phyloP scores from a whole-genome alignment of 1,284 basidiomycete species.

The Sanghuangporus baumii region DNA sequence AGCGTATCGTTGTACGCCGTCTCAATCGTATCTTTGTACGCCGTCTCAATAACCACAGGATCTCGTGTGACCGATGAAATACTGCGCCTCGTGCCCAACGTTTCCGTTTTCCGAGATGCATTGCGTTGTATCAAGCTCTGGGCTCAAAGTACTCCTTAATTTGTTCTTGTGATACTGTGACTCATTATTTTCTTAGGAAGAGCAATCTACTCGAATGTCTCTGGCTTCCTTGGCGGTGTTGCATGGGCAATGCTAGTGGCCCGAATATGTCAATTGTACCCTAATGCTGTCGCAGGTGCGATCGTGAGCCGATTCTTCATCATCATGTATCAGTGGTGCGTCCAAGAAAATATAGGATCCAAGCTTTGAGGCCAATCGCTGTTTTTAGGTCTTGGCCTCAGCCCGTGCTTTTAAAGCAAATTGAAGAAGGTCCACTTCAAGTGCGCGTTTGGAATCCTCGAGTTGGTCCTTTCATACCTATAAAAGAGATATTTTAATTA shows the following conservation, averaged over 20 bases:
- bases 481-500: background rate
- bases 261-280: constrained; percentile 97
- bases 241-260: constrained; percentile 99
- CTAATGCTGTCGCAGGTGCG: constrained; percentile 89
- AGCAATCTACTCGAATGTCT: constrained; percentile 98
- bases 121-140: constrained; percentile 96
- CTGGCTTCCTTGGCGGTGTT: constrained; percentile 96
- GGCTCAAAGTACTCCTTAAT: constrained; percentile 78
- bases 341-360: constrained; percentile 21
- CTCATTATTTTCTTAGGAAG: constrained; percentile 47
- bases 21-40: constrained; percentile 13
- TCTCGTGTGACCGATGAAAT: constrained; percentile 97
- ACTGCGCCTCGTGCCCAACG: constrained; percentile 90
- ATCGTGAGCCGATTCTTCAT: constrained; percentile 97
- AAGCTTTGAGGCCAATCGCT: background rate
- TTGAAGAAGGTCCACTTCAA: constrained; percentile 88
- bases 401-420: constrained; percentile 93
- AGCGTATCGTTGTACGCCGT: constrained; percentile 15
- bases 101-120: constrained; percentile 90
- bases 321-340: constrained; percentile 93
- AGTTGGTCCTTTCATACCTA: constrained; percentile 36
- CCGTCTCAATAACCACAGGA: constrained; percentile 41
- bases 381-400: constrained; percentile 88
- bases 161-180: background rate
- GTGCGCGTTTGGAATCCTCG: constrained; percentile 98